Evolutionary conservation across 768 basidiomycete genomes (phyloP).

Genomic region (Suillus occidentalis): DNA sequence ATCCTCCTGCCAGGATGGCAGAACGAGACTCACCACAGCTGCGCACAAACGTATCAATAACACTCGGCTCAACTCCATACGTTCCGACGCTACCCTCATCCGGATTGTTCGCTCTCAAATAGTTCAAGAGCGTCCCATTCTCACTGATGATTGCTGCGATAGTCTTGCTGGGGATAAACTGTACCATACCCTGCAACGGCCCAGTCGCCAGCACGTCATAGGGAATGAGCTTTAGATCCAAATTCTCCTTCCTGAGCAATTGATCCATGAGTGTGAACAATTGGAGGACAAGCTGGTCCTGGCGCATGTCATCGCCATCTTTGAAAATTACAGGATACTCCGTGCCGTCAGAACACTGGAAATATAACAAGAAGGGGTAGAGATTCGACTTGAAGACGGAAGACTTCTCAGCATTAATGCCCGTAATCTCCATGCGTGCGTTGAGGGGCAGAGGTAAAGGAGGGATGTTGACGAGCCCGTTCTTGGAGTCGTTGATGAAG

Average conservation of each 20-base stretch:
- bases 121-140: slow-evolving; percentile 84
- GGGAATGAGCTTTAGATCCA: slow-evolving; percentile 88
- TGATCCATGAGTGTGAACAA: slow-evolving; percentile 99
- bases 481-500: slow-evolving; percentile 81
- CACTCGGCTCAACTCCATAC: slow-evolving; percentile 90
- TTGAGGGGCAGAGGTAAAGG: slow-evolving; percentile 89
- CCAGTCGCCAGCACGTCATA: slow-evolving; percentile 95
- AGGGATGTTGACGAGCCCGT: slow-evolving; percentile 74
- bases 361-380: slow-evolving; percentile 87
- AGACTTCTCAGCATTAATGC: slow-evolving; percentile 89
- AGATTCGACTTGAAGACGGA: slow-evolving; percentile 98
- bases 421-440: slow-evolving; percentile 79
- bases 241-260: slow-evolving; percentile 87
- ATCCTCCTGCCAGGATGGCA: slow-evolving; percentile 8
- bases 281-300: slow-evolving; percentile 97
- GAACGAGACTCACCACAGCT: slow-evolving; percentile 77
- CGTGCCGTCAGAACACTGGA: slow-evolving; percentile 79
- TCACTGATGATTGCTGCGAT: slow-evolving; percentile 95
- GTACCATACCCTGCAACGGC: slow-evolving; percentile 89
- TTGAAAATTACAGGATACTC: slow-evolving; percentile 98
- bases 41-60: slow-evolving; percentile 94
- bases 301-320: slow-evolving; percentile 97
- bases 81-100: slow-evolving; percentile 95
- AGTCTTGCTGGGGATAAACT: slow-evolving; percentile 95
- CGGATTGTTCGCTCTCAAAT: slow-evolving; percentile 80